Evolutionary conservation across 2,329 filamentous ascomycete genomes (phyloP).

Genomic region (Ceratocystis cubensis): DNA sequence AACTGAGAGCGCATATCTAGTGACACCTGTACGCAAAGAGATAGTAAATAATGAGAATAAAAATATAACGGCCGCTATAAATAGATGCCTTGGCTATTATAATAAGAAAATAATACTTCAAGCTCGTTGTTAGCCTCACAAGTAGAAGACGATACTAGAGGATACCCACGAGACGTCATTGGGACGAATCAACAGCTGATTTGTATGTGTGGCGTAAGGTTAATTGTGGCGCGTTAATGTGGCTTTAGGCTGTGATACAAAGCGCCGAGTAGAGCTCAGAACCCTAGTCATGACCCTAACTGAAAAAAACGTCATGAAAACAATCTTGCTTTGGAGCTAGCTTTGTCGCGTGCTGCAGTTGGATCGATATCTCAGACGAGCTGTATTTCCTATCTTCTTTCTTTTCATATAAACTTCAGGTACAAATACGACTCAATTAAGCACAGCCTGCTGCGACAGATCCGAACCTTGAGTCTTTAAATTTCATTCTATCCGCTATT

Average conservation of each 20-base stretch:
- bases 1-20: conserved; percentile 18
- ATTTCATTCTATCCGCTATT: not conserved
- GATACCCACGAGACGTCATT: not conserved
- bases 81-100: not conserved
- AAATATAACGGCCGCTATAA: not conserved
- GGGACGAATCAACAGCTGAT: not conserved
- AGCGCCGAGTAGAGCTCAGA: not conserved
- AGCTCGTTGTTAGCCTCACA: not conserved
- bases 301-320: not conserved
- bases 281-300: not conserved
- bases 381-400: not conserved
- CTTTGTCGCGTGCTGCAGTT: not conserved
- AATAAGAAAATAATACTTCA: not conserved
- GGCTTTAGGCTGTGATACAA: not conserved
- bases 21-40: not conserved
- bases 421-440: not conserved
- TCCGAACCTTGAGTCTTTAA: not conserved
- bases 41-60: not conserved
- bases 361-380: no score
- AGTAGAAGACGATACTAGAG: not conserved
- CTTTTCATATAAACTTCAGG: not conserved
- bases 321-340: not conserved
- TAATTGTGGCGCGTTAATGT: conserved; percentile 1
- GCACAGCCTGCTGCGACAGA: not conserved
- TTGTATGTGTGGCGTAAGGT: not conserved